Evolutionary conservation across 148 eudicot species (phyloP).

Genomic region (Vaccinium macrocarpon): DNA sequence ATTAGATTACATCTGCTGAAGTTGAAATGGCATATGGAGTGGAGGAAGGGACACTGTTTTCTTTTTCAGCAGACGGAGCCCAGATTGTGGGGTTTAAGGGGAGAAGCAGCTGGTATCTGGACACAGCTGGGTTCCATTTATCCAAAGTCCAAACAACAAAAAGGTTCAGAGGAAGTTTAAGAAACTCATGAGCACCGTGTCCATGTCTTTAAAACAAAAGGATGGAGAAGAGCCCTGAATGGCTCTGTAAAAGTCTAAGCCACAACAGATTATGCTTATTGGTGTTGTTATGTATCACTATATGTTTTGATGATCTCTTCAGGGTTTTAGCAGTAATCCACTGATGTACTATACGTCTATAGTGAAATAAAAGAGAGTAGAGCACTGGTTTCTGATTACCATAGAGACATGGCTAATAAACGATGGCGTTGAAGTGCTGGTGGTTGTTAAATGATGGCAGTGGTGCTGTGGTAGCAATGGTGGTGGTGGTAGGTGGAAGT

Average conservation of each 20-base stretch:
- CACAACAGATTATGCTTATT: neutral
- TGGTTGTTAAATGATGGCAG: neutral
- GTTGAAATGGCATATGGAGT: slow-evolving; percentile 31
- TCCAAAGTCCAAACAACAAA: slow-evolving; percentile 22
- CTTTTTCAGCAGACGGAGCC: slow-evolving; percentile 52
- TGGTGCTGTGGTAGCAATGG: neutral
- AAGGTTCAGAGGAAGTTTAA: slow-evolving; percentile 36
- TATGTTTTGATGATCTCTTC: neutral
- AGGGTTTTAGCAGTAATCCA: too few species aligned
- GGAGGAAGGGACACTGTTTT: slow-evolving; percentile 61
- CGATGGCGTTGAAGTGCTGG: neutral
- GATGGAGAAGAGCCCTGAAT: slow-evolving; percentile 16
- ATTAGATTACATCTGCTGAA: neutral
- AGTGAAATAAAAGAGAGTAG: neutral
- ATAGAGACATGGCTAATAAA: neutral
- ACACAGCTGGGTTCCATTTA: slow-evolving; percentile 54
- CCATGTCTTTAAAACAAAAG: slow-evolving; percentile 24
- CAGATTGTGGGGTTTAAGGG: slow-evolving; percentile 59
- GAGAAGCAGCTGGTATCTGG: slow-evolving; percentile 63
- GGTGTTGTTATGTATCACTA: neutral
- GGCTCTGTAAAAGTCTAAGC: neutral
- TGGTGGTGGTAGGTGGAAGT: neutral
- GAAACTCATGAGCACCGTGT: slow-evolving; percentile 26
- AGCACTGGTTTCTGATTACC: neutral
- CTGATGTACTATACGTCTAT: neutral